Evolutionary conservation across 257 asterid species (phyloP), one percentile per base, ranked within the genome.

Genomic region (Osmanthus fragrans): DNA sequence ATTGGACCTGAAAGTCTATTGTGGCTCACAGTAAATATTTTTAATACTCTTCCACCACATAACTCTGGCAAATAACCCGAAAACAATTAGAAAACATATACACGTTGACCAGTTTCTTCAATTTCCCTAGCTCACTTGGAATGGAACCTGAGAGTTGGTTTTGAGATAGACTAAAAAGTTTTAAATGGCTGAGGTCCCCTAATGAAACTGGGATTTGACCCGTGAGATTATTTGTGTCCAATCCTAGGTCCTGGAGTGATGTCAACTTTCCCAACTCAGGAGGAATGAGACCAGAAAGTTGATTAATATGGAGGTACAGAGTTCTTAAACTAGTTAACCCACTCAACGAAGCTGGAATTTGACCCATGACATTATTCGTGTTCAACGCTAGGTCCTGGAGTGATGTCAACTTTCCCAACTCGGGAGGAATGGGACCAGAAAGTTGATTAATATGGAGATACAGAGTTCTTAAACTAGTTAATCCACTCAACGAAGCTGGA

Each of bases 1-100:
- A 75, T 27, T 66, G 39, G 47, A 71, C 83, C 83, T 29, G 54
- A 68, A 75, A 80, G 71, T 36, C 60, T 75, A 67, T 75, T 60
- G 23, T n/a, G 33, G 56, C 3, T 73, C 25, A 49, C 63, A 36
- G 64, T 64, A 56, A 75, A 30, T 7, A 13, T 7, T 42, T 64
- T 0, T 5, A 75, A 60, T 34, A 30, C 29, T 12, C 45, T 4
- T 0, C 79, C 79, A 65, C 73, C 45, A 32, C 79, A 64, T 40
- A 75, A 37, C 36, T 66, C 73, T 0, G 79, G 79, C 4, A 75
- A n/a, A 5, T 37, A 18, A 60, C 73, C 39, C 7, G 39, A 34
- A 34, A 6, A 34, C 8, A 0, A 34, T 34, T 34, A 34, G 39
- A 34, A 34, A 4, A 34, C 39, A 34, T 2, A 4, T 34, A 0